Percentiles rank a stretch among this genome's conserved stretches.
Evolutionary conservation across 352 stramenopile species (phyloP).

Genomic region (Blastocystis sp.): DNA sequence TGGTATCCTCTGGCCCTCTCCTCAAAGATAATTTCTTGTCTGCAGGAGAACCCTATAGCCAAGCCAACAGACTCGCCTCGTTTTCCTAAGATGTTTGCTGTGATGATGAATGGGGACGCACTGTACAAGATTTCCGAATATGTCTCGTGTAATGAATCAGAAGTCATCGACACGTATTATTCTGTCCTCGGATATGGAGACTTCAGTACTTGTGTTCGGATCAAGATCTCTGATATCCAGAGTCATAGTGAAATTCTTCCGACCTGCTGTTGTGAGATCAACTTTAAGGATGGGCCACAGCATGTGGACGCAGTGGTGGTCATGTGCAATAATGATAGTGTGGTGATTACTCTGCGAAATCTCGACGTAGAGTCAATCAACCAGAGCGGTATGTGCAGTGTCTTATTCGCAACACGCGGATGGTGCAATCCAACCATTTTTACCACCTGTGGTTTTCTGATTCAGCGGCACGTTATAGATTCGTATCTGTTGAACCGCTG

Average conservation of each 20-base stretch:
- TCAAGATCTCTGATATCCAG: neutral
- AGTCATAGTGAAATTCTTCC: neutral
- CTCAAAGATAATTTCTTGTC: neutral
- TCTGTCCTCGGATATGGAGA: neutral
- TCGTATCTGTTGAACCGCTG: neutral
- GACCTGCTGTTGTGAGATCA: neutral
- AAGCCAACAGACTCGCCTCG: neutral
- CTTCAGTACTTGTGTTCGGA: neutral
- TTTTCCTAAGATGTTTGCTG: neutral
- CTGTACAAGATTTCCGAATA: neutral
- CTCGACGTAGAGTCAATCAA: neutral
- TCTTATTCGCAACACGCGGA: neutral
- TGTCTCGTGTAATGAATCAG: neutral
- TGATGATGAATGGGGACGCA: neutral
- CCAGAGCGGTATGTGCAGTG: neutral
- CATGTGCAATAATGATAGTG: neutral
- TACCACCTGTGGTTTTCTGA: neutral
- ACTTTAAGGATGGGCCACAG: neutral
- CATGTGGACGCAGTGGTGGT: neutral
- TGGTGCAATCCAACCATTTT: neutral
- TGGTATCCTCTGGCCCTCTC: constrained; percentile 32
- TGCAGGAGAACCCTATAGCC: neutral
- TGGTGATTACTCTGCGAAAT: neutral
- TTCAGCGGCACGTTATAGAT: neutral
- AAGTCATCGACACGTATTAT: neutral